Base-by-base conservation (phyloP, 1,139 yeast genomes). In the Geotrichum restrictum region DNA sequence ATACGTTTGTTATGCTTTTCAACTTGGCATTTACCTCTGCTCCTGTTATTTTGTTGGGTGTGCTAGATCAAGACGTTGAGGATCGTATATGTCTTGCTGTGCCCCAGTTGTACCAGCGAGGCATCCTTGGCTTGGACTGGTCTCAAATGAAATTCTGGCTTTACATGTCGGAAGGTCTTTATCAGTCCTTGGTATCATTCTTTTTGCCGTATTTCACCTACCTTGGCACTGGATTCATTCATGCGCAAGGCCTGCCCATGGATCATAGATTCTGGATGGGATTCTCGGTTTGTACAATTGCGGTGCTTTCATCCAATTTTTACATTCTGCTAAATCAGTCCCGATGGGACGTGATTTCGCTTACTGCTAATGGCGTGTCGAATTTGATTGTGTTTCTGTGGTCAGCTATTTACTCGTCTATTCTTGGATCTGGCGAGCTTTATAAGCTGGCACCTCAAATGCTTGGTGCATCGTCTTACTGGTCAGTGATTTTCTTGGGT, bases 1-100 rank as follows among this genome's bases (percentile, higher is more conserved):
- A 83, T 73, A 93, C 98, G 21, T 91, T 85, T 66, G 75, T 93
- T 72, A 88, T 86, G 82, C 85, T 93, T 67, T 91, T 88, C 74
- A 91, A 88, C 68, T 79, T 93, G 76, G 96, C 96, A 3, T 93
- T 89, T 64, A 93, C 98, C 0, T 91, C 98, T 3, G 73, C 91
- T 58, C 98, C 98, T 0, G 93, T 93, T 54, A 89, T 93, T 49
- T 81, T 91, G 64, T 73, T 94, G 71, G 98, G 96, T 57, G 80
- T 91, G 36, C 78, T 91, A 57, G 98, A 93, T 71, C 98, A 93
- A 69, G 98, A 93, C 72, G 95, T 91, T 40, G 80, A 79, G 58
- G 95, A 87, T 55, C 78, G 79, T 58, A 84, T 88, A 18, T 85
- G 95, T 2, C 66, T 93, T 57, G 75, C 86, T 52, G 91, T 88